These are phyloP conservation scores for Nicotiana benthamiana DNA, from an alignment of 257 asterid species.

Conservation along the genomic window DNA sequence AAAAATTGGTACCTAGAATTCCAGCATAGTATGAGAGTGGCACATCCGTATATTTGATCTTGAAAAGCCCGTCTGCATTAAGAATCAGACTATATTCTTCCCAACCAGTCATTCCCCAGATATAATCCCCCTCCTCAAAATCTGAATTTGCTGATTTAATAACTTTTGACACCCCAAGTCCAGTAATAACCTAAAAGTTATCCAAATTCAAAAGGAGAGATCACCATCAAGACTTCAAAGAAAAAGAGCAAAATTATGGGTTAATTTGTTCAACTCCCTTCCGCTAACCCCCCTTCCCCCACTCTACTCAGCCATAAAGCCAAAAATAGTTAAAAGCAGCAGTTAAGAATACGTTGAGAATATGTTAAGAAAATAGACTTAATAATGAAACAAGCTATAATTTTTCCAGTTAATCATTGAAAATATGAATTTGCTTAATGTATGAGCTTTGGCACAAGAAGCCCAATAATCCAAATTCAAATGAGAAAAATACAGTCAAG, in stretches of 20 bases:
- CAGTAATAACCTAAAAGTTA: slow-evolving; percentile 8
- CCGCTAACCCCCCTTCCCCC: neutral
- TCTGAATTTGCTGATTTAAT: slow-evolving; percentile 8
- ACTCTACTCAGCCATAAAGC: neutral
- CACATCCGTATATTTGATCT: neutral
- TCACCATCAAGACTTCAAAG: neutral
- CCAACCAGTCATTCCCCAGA: slow-evolving; percentile 22
- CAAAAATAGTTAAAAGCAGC: neutral
- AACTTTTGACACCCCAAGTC: slow-evolving; percentile 17
- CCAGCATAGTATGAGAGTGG: slow-evolving; percentile 20
- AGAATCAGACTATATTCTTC: slow-evolving; percentile 13
- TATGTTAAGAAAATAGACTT: neutral
- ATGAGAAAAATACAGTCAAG: neutral
- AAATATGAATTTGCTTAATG: neutral
- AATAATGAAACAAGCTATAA: neutral
- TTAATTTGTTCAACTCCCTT: neutral
- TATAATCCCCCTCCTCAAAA: slow-evolving; percentile 16
- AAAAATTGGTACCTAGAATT: slow-evolving; percentile 6
- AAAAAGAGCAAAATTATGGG: too few species aligned
- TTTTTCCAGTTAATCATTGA: neutral
- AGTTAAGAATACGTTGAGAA: neutral
- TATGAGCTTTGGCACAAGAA: neutral
- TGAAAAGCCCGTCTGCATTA: slow-evolving; percentile 1
- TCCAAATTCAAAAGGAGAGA: neutral
- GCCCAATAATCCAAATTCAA: neutral